phyloP scores from a whole-genome alignment of 2,329 filamentous ascomycete genomes.

The Trichocomaceae sp. region DNA sequence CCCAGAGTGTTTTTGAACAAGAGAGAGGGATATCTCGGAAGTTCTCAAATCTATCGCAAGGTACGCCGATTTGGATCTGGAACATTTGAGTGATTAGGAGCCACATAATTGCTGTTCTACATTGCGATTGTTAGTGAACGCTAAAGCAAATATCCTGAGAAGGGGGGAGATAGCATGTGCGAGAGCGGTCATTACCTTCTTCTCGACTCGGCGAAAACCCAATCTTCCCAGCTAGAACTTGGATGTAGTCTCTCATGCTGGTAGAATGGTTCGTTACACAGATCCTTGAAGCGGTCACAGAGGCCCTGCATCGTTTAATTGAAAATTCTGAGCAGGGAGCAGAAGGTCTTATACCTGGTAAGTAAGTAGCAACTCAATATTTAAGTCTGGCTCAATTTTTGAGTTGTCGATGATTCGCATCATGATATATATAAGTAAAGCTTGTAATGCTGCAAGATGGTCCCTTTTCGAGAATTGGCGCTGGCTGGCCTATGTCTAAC shows the following conservation, averaged over 20 bases:
- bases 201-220: slow-evolving; percentile 5
- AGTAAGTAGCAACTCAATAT: slow-evolving; percentile 1
- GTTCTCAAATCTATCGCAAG: not conserved
- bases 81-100: slow-evolving; percentile 2
- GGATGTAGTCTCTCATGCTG: slow-evolving; percentile 5
- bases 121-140: not conserved
- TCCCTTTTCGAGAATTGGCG: not conserved
- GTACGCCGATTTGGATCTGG: not conserved
- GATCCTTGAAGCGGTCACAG: slow-evolving; percentile 1
- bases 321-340: not conserved
- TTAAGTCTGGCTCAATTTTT: not conserved
- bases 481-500: not conserved
- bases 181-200: not conserved
- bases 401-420: slow-evolving; percentile 6
- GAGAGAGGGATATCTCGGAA: slow-evolving; percentile 1
- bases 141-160: too few species aligned
- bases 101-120: slow-evolving; percentile 1
- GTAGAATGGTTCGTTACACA: slow-evolving; percentile 6
- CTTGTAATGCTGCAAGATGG: slow-evolving; percentile 3
- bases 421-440: slow-evolving; percentile 3
- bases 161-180: too few species aligned
- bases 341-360: not conserved
- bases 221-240: slow-evolving; percentile 2
- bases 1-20: slow-evolving; percentile 3
- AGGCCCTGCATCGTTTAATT: not conserved